A percentile compares a stretch with the other conserved stretches of the same genome.
Evolutionary conservation across 306 rosid species (phyloP).

Genomic region (Glycyrrhiza uralensis): DNA sequence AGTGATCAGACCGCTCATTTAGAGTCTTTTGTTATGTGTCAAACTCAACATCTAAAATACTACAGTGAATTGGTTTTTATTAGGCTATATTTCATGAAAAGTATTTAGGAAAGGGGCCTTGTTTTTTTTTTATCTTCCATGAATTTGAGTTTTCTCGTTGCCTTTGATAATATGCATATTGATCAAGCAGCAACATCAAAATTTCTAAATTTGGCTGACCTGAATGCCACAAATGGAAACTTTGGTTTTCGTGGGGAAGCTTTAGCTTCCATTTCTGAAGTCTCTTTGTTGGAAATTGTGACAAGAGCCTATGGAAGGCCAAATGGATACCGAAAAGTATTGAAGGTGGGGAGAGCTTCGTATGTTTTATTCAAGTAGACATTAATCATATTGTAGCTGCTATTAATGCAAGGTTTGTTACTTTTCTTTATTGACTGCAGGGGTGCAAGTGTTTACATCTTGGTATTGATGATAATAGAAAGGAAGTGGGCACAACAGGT

Average conservation of each 20-base stretch:
- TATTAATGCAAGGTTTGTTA: constrained; percentile 30
- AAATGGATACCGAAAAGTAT: constrained; percentile 82
- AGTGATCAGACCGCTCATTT: not conserved
- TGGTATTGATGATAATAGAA: constrained; percentile 79
- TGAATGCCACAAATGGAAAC: constrained; percentile 41
- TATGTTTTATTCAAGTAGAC: constrained; percentile 13
- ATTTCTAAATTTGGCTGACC: constrained; percentile 49
- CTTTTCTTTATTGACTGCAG: constrained; percentile 44
- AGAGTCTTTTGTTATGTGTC: not conserved
- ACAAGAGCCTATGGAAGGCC: constrained; percentile 83
- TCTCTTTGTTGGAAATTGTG: constrained; percentile 77
- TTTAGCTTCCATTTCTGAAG: constrained; percentile 87
- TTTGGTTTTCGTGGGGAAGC: constrained; percentile 96
- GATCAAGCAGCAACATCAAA: constrained; percentile 76
- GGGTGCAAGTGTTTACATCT: constrained; percentile 83
- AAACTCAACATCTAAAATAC: not conserved
- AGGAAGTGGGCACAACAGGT: constrained; percentile 93
- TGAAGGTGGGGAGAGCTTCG: constrained; percentile 57
- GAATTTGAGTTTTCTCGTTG: constrained; percentile 27
- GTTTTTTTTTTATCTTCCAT: constrained; percentile 26
- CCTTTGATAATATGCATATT: constrained; percentile 25
- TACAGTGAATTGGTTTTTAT: not conserved
- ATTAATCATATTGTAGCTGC: constrained; percentile 19
- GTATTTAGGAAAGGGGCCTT: not conserved
- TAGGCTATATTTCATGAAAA: not conserved